Conservation (phyloP, 176 grass and related monocot genomes). For the Aegilops tauschii region DNA sequence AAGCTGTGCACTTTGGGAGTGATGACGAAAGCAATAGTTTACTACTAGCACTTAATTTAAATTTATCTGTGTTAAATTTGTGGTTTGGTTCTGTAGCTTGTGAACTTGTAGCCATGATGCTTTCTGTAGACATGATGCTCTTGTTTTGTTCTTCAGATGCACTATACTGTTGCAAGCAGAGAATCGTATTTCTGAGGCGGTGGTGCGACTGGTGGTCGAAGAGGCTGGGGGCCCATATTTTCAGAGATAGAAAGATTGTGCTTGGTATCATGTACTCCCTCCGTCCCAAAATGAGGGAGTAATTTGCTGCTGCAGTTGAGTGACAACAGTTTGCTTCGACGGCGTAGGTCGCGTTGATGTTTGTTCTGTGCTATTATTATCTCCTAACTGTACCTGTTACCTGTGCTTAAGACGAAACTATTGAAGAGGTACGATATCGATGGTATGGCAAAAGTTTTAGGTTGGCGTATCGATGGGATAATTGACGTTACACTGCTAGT, state of each 20-base stretch:
- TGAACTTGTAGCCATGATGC: constrained; percentile 18
- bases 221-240: not conserved
- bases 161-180: constrained; percentile 28
- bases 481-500: too few relatives aligned
- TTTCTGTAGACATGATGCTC: constrained; percentile 18
- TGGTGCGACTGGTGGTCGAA: not conserved
- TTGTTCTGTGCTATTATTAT: not conserved
- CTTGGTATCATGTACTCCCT: not conserved
- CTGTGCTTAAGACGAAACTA: too few relatives aligned
- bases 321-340: not conserved
- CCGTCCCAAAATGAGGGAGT: too few relatives aligned
- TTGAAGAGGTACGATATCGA: too few relatives aligned
- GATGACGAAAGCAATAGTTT: constrained; percentile 16
- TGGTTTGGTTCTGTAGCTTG: constrained; percentile 13
- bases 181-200: constrained; percentile 22
- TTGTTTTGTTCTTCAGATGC: constrained; percentile 51
- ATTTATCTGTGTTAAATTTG: constrained; percentile 6
- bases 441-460: too few relatives aligned
- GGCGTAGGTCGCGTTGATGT: not conserved
- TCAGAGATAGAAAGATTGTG: not conserved
- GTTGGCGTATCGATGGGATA: too few relatives aligned
- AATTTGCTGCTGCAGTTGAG: not conserved
- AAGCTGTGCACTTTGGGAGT: constrained; percentile 10
- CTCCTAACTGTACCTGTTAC: not conserved
- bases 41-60: constrained; percentile 22